Base-by-base conservation (phyloP, 2,329 filamentous ascomycete species). In the Purpureocillium takamizusanense region DNA sequence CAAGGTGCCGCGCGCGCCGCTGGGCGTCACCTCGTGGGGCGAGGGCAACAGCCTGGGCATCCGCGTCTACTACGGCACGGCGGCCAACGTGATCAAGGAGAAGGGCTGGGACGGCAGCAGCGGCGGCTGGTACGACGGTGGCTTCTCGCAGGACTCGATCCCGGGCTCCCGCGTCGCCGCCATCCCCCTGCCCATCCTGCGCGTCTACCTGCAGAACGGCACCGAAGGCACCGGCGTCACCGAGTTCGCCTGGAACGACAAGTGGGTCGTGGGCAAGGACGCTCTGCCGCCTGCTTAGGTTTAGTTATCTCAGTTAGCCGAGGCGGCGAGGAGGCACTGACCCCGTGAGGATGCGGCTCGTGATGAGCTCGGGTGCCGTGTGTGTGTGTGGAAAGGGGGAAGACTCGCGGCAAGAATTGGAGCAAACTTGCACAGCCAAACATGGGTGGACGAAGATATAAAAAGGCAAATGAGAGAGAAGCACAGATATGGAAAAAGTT, bases 231-330 rank as follows among this genome's bases (percentile, higher is more conserved):
- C 36, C 6, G 36, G n/a, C 16, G 14, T 33, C 4, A 33, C 31
- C 3, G 36, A 38, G 21, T 28, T 28, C 13, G 21, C 23, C 14
- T 38, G 31, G 36, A 25, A 28, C 13, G 17, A 33, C 5, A 11
- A 11, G 1, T 38, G 36, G 36, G 14, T 3, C 13, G 18, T 16
- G 12, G 15, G 21, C n/a, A 28, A 33, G 31, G 31, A 33, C 3
- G 30, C 31, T 17, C 36, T 38, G 7, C 36, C 36, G 12, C 36
- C 29, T 9, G 36, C 36, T 31, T 36, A 29, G n/a, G n/a, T n/a
- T n/a, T n/a, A n/a, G n/a, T n/a, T n/a, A n/a, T n/a, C n/a, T n/a
- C n/a, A n/a, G n/a, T n/a, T n/a, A n/a, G n/a, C n/a, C n/a, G n/a
- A n/a, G n/a, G n/a, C n/a, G n/a, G n/a, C n/a, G n/a, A n/a, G n/a